These are phyloP conservation scores for Mitragyna speciosa DNA, from an alignment of 257 asterid species.

Conservation along the genomic window DNA sequence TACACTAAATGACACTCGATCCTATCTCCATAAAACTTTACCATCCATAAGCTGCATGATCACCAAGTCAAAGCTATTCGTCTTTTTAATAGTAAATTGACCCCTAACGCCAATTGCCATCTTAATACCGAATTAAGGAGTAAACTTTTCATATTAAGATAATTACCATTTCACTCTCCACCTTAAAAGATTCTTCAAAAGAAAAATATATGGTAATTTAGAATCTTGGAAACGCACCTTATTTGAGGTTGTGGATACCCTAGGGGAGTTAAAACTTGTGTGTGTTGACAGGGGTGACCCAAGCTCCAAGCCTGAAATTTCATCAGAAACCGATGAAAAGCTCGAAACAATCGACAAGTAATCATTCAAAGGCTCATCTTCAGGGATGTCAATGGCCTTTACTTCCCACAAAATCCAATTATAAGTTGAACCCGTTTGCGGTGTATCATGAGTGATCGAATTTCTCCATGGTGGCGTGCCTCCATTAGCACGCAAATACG, in stretches of 20 bases:
- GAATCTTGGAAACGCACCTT: slow-evolving; percentile 52
- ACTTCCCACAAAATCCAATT: slow-evolving; percentile 83
- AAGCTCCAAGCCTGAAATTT: slow-evolving; percentile 60
- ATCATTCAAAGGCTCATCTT: slow-evolving; percentile 58
- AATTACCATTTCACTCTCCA: neutral
- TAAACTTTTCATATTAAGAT: neutral
- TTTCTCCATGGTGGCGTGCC: slow-evolving; percentile 97
- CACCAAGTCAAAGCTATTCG: no score
- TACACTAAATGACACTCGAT: no score
- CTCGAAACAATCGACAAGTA: slow-evolving; percentile 74
- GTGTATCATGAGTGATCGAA: slow-evolving; percentile 73
- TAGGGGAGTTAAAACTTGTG: slow-evolving; percentile 42
- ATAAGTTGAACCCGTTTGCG: slow-evolving; percentile 44
- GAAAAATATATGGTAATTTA: neutral
- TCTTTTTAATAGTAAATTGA: no score
- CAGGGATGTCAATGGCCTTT: slow-evolving; percentile 70
- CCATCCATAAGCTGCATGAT: no score
- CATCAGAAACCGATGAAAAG: slow-evolving; percentile 76
- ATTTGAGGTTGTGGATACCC: slow-evolving; percentile 35
- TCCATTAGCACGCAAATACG: slow-evolving; percentile 81
- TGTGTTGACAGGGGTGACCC: slow-evolving; percentile 66
- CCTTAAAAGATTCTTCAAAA: neutral
- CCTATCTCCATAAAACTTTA: no score
- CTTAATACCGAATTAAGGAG: neutral
- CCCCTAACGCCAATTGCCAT: neutral